phyloP scores from a whole-genome alignment of 139 green algal genomes.

The Haematococcus lacustris region DNA sequence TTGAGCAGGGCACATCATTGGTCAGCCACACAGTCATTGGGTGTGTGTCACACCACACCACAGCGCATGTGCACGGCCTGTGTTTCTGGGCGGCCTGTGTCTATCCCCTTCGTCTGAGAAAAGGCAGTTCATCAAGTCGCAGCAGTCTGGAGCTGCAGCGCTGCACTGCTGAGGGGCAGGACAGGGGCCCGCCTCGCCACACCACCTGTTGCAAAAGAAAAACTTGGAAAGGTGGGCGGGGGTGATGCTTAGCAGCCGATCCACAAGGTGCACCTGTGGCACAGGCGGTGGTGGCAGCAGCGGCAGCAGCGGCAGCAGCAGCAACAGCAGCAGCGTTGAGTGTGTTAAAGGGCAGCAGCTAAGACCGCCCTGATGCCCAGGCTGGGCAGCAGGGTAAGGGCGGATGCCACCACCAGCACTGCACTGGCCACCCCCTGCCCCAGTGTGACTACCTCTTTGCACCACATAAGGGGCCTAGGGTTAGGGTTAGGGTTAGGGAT shows the following conservation, averaged over 20 bases:
- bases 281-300: too few relatives aligned
- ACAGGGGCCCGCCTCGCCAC: background rate
- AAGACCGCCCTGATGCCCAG: background rate
- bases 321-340: background rate
- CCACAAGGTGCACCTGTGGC: constrained; percentile 28
- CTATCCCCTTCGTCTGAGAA: background rate
- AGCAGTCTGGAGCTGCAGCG: background rate
- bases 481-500: too few relatives aligned
- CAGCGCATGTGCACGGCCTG: background rate
- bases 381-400: background rate
- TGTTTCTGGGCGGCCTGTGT: background rate
- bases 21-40: background rate
- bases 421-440: background rate
- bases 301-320: too few relatives aligned
- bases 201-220: constrained; percentile 59
- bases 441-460: background rate
- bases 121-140: background rate
- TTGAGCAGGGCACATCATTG: too few relatives aligned
- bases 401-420: background rate
- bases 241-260: constrained; percentile 45
- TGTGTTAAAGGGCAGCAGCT: background rate
- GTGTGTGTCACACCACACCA: background rate
- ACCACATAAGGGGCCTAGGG: too few relatives aligned
- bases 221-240: constrained; percentile 39
- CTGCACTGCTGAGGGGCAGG: background rate